Percentiles rank a stretch among this genome's conserved stretches.
Evolutionary conservation across 192 early-diverging fungal species (phyloP).

Genomic region (Coemansia sp.): DNA sequence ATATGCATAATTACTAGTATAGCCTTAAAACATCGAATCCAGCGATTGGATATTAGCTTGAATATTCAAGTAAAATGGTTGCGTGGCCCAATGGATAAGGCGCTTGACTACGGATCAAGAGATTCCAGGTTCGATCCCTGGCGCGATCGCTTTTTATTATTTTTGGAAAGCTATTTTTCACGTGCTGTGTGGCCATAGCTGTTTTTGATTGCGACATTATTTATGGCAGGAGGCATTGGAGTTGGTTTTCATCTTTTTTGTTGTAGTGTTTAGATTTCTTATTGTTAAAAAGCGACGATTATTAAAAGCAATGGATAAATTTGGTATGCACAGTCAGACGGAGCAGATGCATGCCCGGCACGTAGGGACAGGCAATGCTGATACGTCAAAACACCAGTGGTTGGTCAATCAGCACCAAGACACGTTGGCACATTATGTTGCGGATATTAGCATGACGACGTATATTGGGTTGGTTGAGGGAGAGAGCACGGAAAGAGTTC

Average conservation of each 20-base stretch:
- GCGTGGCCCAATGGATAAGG: slow-evolving; percentile 23
- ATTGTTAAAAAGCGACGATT: not conserved
- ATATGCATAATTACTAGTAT: no score
- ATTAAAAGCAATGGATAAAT: slow-evolving; percentile 37
- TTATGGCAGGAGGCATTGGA: no score
- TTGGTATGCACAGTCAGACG: slow-evolving; percentile 54
- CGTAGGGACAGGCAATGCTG: slow-evolving; percentile 44
- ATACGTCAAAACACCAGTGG: slow-evolving; percentile 46
- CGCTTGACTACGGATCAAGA: slow-evolving; percentile 22
- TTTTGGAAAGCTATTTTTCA: not conserved
- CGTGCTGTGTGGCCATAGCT: not conserved
- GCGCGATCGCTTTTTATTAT: slow-evolving; percentile 13
- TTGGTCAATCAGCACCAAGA: slow-evolving; percentile 50
- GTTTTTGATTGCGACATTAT: not conserved
- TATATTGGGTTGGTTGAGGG: slow-evolving; percentile 43
- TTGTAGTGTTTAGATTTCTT: not conserved
- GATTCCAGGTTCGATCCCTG: slow-evolving; percentile 23
- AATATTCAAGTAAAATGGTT: not conserved
- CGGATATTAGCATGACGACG: slow-evolving; percentile 37
- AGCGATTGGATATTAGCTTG: not conserved
- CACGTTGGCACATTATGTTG: slow-evolving; percentile 41
- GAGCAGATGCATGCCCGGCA: slow-evolving; percentile 46
- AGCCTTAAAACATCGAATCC: no score
- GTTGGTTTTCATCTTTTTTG: not conserved
- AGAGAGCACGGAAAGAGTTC: slow-evolving; percentile 21